phyloP scores from a whole-genome alignment of 2,329 filamentous ascomycete species.

The Didymosphaeria variabile region DNA sequence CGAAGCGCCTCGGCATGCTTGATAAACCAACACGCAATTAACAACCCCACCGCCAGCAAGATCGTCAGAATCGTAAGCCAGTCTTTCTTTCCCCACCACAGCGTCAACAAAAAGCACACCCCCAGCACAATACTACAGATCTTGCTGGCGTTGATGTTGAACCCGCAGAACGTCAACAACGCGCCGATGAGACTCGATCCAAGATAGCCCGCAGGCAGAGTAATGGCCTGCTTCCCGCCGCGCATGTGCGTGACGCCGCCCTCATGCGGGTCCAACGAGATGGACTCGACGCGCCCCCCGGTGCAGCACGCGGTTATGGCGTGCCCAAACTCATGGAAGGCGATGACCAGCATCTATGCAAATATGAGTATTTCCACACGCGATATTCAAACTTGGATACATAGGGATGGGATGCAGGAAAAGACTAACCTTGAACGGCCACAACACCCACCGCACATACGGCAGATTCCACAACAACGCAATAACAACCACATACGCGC shows the following conservation, averaged over 20 bases:
- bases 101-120: constrained; percentile 77
- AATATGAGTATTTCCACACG: constrained; percentile 8
- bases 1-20: constrained; percentile 76
- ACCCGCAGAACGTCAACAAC: constrained; percentile 80
- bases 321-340: constrained; percentile 82
- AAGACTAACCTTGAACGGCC: constrained; percentile 76
- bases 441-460: constrained; percentile 76
- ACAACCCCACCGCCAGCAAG: constrained; percentile 72
- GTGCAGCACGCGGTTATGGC: constrained; percentile 77
- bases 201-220: constrained; percentile 79
- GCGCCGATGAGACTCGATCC: constrained; percentile 81
- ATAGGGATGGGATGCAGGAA: neutral
- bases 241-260: constrained; percentile 82
- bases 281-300: constrained; percentile 76
- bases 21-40: constrained; percentile 83
- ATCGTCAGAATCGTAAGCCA: constrained; percentile 80
- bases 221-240: constrained; percentile 74
- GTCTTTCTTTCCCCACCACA: constrained; percentile 83
- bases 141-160: constrained; percentile 83
- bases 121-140: constrained; percentile 77
- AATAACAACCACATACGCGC: constrained; percentile 75
- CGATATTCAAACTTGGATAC: neutral
- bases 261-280: constrained; percentile 77
- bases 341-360: constrained; percentile 78
- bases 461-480: constrained; percentile 82